Conservation (phyloP, 371 early-diverging fungal species). For the Smittium culicis region DNA sequence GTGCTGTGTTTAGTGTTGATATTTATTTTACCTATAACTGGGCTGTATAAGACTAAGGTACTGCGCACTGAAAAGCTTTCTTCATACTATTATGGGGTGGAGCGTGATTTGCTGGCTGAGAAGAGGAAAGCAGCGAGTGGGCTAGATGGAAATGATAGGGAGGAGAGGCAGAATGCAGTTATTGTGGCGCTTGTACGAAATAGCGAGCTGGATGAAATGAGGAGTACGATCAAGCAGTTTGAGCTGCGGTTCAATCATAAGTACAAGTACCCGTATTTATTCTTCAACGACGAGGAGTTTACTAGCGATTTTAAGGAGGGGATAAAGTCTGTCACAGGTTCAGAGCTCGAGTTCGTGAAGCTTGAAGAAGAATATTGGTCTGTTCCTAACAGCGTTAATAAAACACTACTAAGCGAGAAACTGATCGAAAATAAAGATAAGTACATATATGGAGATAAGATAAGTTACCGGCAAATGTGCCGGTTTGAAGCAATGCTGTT, state of each 20-base stretch:
- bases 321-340: slow-evolving; percentile 41
- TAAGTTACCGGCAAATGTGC: slow-evolving; percentile 53
- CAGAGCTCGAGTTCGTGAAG: slow-evolving; percentile 35
- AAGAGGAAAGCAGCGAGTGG: not conserved
- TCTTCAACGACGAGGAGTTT: slow-evolving; percentile 73
- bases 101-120: not conserved
- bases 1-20: slow-evolving; percentile 40
- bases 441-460: slow-evolving; percentile 36
- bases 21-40: slow-evolving; percentile 71
- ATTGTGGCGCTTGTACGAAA: slow-evolving; percentile 64
- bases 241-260: slow-evolving; percentile 74
- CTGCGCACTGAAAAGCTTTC: slow-evolving; percentile 35
- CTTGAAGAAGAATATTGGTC: slow-evolving; percentile 69
- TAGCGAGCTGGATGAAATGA: slow-evolving; percentile 52
- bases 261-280: slow-evolving; percentile 86
- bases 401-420: slow-evolving; percentile 13
- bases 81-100: slow-evolving; percentile 61
- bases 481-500: slow-evolving; percentile 55
- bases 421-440: slow-evolving; percentile 34
- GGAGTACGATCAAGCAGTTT: slow-evolving; percentile 52
- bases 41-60: slow-evolving; percentile 39
- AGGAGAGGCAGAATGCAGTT: slow-evolving; percentile 40
- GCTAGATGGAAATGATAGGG: not conserved
- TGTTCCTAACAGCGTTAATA: slow-evolving; percentile 28
- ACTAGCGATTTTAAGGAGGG: slow-evolving; percentile 55